Percentiles rank a stretch among this genome's conserved stretches.
Evolutionary conservation across 2,329 filamentous ascomycete species (phyloP).

Genomic region (Daldinia sp.): DNA sequence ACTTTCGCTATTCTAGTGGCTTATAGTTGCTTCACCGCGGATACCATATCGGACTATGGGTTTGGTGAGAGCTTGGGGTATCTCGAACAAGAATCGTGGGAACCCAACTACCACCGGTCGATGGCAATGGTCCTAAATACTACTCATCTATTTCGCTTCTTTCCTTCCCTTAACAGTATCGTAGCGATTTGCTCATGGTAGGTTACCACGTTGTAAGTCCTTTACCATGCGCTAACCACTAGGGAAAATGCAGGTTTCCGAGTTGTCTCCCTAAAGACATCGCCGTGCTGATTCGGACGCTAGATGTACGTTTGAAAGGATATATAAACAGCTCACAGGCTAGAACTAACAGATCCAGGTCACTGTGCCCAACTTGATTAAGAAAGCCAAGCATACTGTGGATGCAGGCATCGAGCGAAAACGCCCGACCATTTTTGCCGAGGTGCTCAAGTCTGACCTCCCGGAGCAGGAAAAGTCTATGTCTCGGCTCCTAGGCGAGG

Average conservation of each 20-base stretch:
- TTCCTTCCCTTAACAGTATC: conserved; percentile 28
- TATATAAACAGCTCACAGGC: background rate
- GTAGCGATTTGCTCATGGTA: conserved; percentile 21
- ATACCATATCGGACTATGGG: conserved; percentile 43
- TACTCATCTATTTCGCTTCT: conserved; percentile 30
- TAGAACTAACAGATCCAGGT: conserved; percentile 19
- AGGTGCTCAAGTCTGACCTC: conserved; percentile 50
- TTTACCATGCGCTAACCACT: background rate
- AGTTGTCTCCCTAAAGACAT: conserved; percentile 25
- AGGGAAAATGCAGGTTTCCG: conserved; percentile 22
- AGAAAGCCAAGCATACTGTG: conserved; percentile 18
- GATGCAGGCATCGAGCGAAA: conserved; percentile 11
- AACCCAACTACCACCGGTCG: conserved; percentile 39
- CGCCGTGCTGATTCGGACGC: conserved; percentile 16
- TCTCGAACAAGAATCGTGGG: conserved; percentile 31
- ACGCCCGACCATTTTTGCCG: conserved; percentile 51
- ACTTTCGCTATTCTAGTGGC: conserved; percentile 9
- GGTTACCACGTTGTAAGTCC: background rate
- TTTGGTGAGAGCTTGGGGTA: conserved; percentile 45
- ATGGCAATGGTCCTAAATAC: conserved; percentile 22
- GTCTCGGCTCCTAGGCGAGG: conserved; percentile 52
- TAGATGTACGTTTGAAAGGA: conserved; percentile 19
- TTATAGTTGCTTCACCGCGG: conserved; percentile 44
- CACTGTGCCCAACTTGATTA: conserved; percentile 28
- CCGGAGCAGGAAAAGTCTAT: conserved; percentile 52